A percentile compares a stretch with the other conserved stretches of the same genome.
Evolutionary conservation across 345 rosid genomes (phyloP).

Genomic region (Schrenkiella parvula): DNA sequence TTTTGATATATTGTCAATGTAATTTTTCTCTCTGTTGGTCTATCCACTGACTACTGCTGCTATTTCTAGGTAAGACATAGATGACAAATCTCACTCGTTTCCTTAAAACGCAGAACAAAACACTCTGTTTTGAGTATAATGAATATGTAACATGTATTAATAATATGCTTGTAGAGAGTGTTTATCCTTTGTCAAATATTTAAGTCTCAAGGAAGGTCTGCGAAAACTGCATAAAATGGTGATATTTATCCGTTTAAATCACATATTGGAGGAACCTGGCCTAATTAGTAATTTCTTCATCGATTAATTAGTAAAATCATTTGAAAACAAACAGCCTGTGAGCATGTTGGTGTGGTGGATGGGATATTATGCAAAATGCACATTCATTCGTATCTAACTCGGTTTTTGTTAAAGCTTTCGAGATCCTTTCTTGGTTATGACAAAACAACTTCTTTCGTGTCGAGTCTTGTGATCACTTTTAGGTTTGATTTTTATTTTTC

Average conservation of each 20-base stretch:
- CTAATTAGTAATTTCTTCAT: not conserved
- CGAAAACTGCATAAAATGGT: too few species aligned
- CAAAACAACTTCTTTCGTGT: constrained; percentile 6
- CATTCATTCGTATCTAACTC: not conserved
- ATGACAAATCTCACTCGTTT: too few species aligned
- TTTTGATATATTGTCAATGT: not conserved
- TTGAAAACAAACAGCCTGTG: not conserved
- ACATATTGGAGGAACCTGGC: not conserved
- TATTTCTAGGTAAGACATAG: too few species aligned
- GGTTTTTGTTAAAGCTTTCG: constrained; percentile 25
- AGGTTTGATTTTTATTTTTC: constrained; percentile 4
- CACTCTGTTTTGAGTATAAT: not conserved
- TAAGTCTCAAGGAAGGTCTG: too few species aligned
- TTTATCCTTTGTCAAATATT: not conserved
- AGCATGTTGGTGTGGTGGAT: constrained; percentile 7
- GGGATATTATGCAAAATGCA: not conserved
- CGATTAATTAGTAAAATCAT: not conserved
- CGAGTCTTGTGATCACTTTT: not conserved
- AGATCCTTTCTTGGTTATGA: not conserved
- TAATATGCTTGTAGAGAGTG: not conserved
- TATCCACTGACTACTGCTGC: too few species aligned
- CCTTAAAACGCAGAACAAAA: not conserved
- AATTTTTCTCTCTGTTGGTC: not conserved
- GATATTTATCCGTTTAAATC: not conserved
- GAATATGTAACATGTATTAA: not conserved